phyloP scores from a whole-genome alignment of 164 flowering plant species.

The Protea cynaroides region DNA sequence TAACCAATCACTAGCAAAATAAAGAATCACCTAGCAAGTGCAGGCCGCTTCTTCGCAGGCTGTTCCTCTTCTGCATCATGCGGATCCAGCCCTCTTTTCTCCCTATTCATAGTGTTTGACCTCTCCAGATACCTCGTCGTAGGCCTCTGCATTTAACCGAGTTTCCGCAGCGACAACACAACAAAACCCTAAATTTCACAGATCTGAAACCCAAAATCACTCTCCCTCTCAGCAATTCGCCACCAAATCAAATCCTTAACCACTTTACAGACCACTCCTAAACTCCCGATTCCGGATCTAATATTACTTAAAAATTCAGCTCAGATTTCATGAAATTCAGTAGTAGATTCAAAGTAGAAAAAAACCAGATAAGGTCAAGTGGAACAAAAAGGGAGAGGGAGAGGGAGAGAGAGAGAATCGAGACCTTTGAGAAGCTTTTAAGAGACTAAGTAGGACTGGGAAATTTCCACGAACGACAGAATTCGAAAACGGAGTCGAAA shows the following conservation, averaged over 20 bases:
- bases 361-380: not conserved
- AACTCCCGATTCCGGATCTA: not conserved
- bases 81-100: slow-evolving; percentile 56
- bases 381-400: not conserved
- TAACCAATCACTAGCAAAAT: not conserved
- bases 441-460: not conserved
- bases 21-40: slow-evolving; percentile 62
- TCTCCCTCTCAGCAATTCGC: not conserved
- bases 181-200: slow-evolving; percentile 20
- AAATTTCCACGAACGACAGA: not conserved
- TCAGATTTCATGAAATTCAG: not conserved
- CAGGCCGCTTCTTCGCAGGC: slow-evolving; percentile 76
- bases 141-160: slow-evolving; percentile 35
- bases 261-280: not conserved
- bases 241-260: not conserved
- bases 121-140: slow-evolving; percentile 55
- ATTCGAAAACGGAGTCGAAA: not conserved
- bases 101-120: slow-evolving; percentile 45
- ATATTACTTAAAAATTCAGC: not conserved
- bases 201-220: slow-evolving; percentile 29
- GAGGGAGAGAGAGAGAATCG: not conserved
- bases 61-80: slow-evolving; percentile 45
- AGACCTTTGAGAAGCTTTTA: not conserved
- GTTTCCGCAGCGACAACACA: not conserved
- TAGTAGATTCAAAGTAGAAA: not conserved